Evolutionary conservation across 75 land plant genomes (phyloP), one percentile per base, ranked within the genome.

Genomic region (Pinus taeda): DNA sequence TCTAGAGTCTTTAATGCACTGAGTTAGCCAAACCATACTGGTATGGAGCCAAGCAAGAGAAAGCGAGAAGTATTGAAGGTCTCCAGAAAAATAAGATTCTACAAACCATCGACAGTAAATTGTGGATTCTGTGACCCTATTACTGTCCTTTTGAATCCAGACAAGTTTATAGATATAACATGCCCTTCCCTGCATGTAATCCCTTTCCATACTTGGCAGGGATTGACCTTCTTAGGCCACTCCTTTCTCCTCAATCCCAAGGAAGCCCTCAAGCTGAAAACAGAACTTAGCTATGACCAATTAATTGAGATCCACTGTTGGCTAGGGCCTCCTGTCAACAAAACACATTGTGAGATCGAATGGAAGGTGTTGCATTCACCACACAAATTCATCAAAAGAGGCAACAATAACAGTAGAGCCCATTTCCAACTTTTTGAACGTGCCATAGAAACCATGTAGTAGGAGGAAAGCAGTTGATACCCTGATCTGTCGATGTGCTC

Each of bases 201-300:
- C 17, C 99, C 99, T 14, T 4, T 59, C 99, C 99, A 97, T 49
- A 39, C 2, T 18, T 81, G 65, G 81, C 99, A 97, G 9, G 95
- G 95, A 79, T 94, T 92, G 12, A 82, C 60, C 72, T 83, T 83
- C 33, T 80, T 80, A 8, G 95, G 98, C 99, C 99, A 97, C 18
- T 94, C 94, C 45, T 63, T 78, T 74, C 85, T 79, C 56, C 96
- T 80, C 67, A 94, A 77, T 33, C 91, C 93, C 56, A 94, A 78
- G 45, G 92, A 86, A 14, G 86, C 83, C 61, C 96, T 80, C 73
- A 94, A 82, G 26, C 71, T 33, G 33, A 87, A 79, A 57, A 93
- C 75, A 60, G 86, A 90, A 9, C 15, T 15, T 20, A 74, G 39
- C 60, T 92, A 90, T 49, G 57, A 14, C 49, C 49, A 42, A 14